Evolutionary conservation across 768 basidiomycete genomes (phyloP).

Genomic region (Lactarius evosmus): DNA sequence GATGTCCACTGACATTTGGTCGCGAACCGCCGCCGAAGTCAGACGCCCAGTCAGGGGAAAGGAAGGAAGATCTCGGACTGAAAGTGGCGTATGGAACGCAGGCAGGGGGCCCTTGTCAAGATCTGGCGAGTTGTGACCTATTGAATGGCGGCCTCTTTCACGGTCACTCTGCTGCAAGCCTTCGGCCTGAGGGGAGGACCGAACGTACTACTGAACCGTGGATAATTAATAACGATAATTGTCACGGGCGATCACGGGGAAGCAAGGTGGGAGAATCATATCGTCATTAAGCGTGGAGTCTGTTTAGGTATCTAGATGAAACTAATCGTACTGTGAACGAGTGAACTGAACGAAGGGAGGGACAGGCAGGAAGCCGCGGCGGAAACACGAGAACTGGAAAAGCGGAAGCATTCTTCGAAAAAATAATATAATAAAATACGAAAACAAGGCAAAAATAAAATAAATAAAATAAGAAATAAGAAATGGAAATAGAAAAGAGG

Average conservation of each 20-base stretch:
- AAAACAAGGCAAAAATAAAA: too few species aligned
- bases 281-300: neutral
- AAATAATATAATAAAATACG: neutral
- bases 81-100: conserved; percentile 22
- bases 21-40: conserved; percentile 21
- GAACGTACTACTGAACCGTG: neutral
- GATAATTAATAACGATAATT: conserved; percentile 15
- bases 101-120: conserved; percentile 19
- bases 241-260: neutral
- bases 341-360: neutral
- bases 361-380: conserved; percentile 18
- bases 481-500: conserved; percentile 1
- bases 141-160: conserved; percentile 3
- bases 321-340: conserved; percentile 8
- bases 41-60: conserved; percentile 22
- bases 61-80: conserved; percentile 13
- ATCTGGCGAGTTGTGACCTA: conserved; percentile 16
- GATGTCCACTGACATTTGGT: conserved; percentile 1
- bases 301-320: conserved; percentile 19
- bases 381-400: conserved; percentile 15
- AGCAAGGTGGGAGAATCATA: neutral
- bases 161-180: neutral
- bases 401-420: neutral
- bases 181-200: conserved; percentile 5
- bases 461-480: too few species aligned